A percentile compares a stretch with the other conserved stretches of the same genome.
These are phyloP conservation scores for Stenocarpella maydis DNA, from an alignment of 2,329 filamentous ascomycete species.

Conservation along the genomic window DNA sequence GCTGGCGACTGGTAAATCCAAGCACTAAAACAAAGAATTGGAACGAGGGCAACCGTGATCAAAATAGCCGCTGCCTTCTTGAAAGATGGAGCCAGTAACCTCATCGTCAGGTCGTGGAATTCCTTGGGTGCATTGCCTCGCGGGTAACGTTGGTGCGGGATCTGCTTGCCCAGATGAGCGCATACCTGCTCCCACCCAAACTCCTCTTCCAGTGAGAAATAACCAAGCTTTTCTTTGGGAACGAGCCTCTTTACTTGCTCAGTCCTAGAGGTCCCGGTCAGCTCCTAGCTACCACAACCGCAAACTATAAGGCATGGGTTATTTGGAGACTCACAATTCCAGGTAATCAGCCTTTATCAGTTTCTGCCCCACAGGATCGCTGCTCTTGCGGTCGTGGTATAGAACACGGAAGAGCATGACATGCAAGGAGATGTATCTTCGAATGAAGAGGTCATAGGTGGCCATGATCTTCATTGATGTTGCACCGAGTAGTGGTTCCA, in stretches of 20 bases:
- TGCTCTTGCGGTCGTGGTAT: slow-evolving; percentile 1
- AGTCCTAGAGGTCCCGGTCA: slow-evolving; percentile 14
- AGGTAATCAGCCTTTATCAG: not conserved
- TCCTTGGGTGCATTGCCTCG: slow-evolving; percentile 43
- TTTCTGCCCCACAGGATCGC: not conserved
- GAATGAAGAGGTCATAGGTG: slow-evolving; percentile 16
- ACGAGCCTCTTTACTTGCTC: slow-evolving; percentile 34
- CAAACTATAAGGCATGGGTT: not conserved
- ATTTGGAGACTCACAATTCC: not conserved
- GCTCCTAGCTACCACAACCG: not conserved
- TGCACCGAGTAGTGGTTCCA: not conserved
- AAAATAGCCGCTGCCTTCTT: slow-evolving; percentile 5
- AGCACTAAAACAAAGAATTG: not conserved
- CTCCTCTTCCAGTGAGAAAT: slow-evolving; percentile 46
- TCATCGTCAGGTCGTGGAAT: slow-evolving; percentile 37
- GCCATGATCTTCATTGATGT: slow-evolving; percentile 26
- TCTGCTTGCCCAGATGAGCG: slow-evolving; percentile 42
- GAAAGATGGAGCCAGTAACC: not conserved
- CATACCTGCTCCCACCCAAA: slow-evolving; percentile 49
- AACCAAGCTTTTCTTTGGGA: slow-evolving; percentile 38
- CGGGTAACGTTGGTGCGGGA: slow-evolving; percentile 44
- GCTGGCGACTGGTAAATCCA: not conserved
- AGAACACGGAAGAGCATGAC: slow-evolving; percentile 37
- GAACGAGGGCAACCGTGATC: not conserved
- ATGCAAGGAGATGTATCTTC: slow-evolving; percentile 40